Evolutionary conservation across 2,329 filamentous ascomycete genomes (phyloP).

Genomic region (Aureobasidium sp.): DNA sequence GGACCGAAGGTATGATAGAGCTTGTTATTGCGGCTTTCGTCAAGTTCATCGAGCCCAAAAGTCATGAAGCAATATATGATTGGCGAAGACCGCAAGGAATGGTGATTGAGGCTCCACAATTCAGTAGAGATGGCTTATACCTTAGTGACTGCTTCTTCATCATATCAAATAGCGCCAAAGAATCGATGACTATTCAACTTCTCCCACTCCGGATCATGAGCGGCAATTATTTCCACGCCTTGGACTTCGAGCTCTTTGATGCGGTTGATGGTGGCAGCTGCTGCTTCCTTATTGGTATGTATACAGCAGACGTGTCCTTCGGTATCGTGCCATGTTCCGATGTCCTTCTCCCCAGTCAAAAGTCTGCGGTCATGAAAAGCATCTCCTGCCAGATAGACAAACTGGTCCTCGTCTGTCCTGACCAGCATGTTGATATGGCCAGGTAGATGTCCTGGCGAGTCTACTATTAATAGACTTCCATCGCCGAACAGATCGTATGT

Average conservation of each 20-base stretch:
- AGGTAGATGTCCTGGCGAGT: slow-evolving; percentile 44
- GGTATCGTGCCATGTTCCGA: slow-evolving; percentile 43
- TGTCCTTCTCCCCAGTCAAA: slow-evolving; percentile 43
- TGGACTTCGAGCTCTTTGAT: slow-evolving; percentile 33
- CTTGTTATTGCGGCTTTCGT: too few species aligned
- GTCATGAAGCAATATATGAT: too few species aligned
- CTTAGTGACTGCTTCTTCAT: too few species aligned
- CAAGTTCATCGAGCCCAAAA: too few species aligned
- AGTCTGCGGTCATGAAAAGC: slow-evolving; percentile 47
- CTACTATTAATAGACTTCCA: slow-evolving; percentile 39
- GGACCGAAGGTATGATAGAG: too few species aligned
- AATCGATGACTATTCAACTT: slow-evolving; percentile 19
- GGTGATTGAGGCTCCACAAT: too few species aligned
- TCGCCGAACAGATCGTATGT: slow-evolving; percentile 42
- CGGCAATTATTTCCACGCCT: slow-evolving; percentile 44
- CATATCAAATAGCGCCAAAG: neutral
- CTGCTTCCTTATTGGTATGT: slow-evolving; percentile 41
- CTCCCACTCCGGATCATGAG: slow-evolving; percentile 44
- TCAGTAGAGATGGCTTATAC: too few species aligned
- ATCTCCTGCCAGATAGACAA: slow-evolving; percentile 46
- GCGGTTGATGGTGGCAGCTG: slow-evolving; percentile 28
- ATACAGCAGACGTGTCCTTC: slow-evolving; percentile 41
- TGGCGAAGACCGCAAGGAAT: too few species aligned
- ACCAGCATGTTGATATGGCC: slow-evolving; percentile 46
- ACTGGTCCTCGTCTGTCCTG: slow-evolving; percentile 31